These are phyloP conservation scores for Paracamarosporium sp. DNA, from an alignment of 2,329 filamentous ascomycete genomes.

Conservation along the genomic window DNA sequence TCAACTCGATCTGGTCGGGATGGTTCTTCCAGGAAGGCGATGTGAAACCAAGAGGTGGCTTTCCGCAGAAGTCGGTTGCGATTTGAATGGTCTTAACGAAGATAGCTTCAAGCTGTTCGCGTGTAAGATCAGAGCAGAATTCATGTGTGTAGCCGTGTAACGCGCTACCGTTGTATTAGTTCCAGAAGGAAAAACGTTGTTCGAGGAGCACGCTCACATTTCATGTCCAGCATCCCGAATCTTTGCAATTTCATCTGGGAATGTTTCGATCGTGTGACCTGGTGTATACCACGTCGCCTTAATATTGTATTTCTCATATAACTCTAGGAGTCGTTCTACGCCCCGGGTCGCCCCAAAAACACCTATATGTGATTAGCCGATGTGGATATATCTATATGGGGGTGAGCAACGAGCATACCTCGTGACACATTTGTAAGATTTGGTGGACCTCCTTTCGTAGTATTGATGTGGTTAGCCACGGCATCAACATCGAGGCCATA, in stretches of 20 bases:
- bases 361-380: constrained; percentile 42
- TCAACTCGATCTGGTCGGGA: constrained; percentile 40
- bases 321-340: constrained; percentile 69
- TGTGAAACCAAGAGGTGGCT: constrained; percentile 47
- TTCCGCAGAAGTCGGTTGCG: constrained; percentile 43
- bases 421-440: background rate
- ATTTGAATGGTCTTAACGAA: constrained; percentile 40
- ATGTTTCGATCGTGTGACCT: constrained; percentile 67
- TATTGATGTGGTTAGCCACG: constrained; percentile 43
- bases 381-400: background rate
- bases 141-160: constrained; percentile 58
- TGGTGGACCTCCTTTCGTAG: background rate
- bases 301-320: constrained; percentile 76
- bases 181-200: background rate
- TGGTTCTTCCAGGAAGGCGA: constrained; percentile 48
- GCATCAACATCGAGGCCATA: constrained; percentile 79
- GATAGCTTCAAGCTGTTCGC: constrained; percentile 37
- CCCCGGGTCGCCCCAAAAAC: constrained; percentile 75
- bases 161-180: background rate
- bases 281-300: constrained; percentile 73
- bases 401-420: background rate
- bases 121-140: constrained; percentile 13
- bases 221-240: constrained; percentile 69
- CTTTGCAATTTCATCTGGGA: constrained; percentile 66
- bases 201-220: constrained; percentile 40